Conservation (phyloP, 345 rosid species). For the Sapria himalayana region DNA sequence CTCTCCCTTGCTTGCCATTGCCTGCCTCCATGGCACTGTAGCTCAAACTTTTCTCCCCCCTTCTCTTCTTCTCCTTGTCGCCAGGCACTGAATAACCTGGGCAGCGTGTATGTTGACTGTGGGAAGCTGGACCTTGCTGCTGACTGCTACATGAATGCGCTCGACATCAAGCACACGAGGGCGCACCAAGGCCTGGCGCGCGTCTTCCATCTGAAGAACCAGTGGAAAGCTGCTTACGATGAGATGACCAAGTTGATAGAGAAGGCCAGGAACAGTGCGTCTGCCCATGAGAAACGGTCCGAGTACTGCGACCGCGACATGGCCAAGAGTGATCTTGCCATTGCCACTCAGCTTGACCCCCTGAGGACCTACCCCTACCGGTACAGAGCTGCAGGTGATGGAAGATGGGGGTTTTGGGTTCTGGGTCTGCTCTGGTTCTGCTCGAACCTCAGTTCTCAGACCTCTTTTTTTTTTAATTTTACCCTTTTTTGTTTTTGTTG, state of each 20-base stretch:
- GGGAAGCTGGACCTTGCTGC: constrained; percentile 80
- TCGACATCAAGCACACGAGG: constrained; percentile 82
- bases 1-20: background rate
- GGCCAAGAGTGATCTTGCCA: constrained; percentile 71
- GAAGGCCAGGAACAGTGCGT: constrained; percentile 76
- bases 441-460: too few relatives aligned
- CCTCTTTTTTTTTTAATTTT: background rate
- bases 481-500: background rate
- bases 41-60: too few relatives aligned
- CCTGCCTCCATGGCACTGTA: background rate
- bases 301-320: constrained; percentile 86
- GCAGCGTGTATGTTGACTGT: constrained; percentile 67
- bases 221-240: constrained; percentile 68
- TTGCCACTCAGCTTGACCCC: constrained; percentile 74
- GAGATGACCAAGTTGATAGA: constrained; percentile 94
- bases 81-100: constrained; percentile 89
- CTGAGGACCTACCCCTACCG: constrained; percentile 91
- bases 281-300: constrained; percentile 87
- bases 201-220: constrained; percentile 66
- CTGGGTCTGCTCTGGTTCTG: too few relatives aligned
- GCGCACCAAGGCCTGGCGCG: constrained; percentile 96
- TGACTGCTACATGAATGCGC: constrained; percentile 74
- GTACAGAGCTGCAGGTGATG: constrained; percentile 97
- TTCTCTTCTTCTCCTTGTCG: constrained; percentile 6
- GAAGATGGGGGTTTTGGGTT: too few relatives aligned